A percentile compares a stretch with the other conserved stretches of the same genome.
phyloP scores from a whole-genome alignment of 2,329 filamentous ascomycete genomes.

The Aureobasidium sp. region DNA sequence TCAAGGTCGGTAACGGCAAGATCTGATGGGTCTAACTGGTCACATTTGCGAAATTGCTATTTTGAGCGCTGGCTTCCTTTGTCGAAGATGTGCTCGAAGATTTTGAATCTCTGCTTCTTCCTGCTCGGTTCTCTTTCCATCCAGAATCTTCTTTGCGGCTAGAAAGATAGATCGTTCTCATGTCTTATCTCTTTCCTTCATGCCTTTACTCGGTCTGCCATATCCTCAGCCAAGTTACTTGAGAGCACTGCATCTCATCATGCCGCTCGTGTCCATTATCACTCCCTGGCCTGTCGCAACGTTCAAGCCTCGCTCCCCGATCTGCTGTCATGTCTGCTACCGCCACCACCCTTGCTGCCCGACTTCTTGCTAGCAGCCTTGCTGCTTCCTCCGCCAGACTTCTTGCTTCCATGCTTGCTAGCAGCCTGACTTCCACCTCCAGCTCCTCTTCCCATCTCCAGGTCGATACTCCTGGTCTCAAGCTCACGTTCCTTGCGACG shows the following conservation, averaged over 20 bases:
- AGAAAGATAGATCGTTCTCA: not conserved
- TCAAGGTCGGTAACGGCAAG: slow-evolving; percentile 1
- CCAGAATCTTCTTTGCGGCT: not conserved
- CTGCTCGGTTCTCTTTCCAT: not conserved
- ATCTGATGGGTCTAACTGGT: not conserved
- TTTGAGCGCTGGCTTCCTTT: not conserved
- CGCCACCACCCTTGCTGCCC: not conserved
- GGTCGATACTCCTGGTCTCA: not conserved
- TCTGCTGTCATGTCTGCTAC: not conserved
- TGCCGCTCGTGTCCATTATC: not conserved
- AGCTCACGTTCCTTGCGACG: not conserved
- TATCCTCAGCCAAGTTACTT: not conserved
- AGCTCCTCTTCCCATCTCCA: not conserved
- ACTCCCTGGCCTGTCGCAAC: not conserved
- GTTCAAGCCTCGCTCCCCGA: not conserved
- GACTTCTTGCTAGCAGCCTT: not conserved
- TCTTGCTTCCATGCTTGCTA: not conserved
- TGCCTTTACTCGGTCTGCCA: not conserved
- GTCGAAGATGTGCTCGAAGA: no score
- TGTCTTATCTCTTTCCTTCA: not conserved
- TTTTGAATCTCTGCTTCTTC: not conserved
- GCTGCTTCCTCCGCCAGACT: not conserved
- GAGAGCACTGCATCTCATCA: not conserved
- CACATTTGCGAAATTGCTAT: not conserved
- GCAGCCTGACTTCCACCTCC: not conserved